These are phyloP conservation scores for Hypoxylon fragiforme DNA, from an alignment of 495 filamentous ascomycete genomes.

Conservation along the genomic window DNA sequence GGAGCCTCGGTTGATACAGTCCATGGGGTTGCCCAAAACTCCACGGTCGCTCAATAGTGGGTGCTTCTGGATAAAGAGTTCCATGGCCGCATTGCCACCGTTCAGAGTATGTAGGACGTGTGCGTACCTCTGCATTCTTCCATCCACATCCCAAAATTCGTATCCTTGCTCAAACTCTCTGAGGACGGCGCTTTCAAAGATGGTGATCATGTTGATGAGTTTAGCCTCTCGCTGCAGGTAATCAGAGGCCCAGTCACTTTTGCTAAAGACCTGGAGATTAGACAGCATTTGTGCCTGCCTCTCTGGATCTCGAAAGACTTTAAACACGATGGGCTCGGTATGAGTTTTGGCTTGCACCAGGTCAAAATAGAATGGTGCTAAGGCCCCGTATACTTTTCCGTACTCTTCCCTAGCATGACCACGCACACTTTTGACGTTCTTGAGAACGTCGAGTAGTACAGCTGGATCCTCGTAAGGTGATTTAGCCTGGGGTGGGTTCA, in stretches of 20 bases:
- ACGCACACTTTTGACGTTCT: conserved; percentile 72
- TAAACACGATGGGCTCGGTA: conserved; percentile 80
- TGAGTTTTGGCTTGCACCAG: conserved; percentile 72
- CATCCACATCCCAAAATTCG: conserved; percentile 86
- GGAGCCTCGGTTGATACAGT: conserved; percentile 73
- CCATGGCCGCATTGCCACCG: conserved; percentile 74
- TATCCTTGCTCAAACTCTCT: conserved; percentile 91
- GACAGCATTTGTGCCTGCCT: conserved; percentile 86
- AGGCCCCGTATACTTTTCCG: conserved; percentile 82
- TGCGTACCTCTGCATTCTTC: conserved; percentile 84
- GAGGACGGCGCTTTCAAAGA: conserved; percentile 89
- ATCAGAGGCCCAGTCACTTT: conserved; percentile 76
- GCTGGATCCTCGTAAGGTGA: conserved; percentile 56
- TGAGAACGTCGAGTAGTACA: conserved; percentile 66
- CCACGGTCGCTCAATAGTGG: conserved; percentile 75
- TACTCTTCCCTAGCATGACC: conserved; percentile 89
- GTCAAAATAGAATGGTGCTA: conserved; percentile 87
- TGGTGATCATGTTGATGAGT: conserved; percentile 70
- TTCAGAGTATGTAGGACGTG: conserved; percentile 82
- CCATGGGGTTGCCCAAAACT: conserved; percentile 73
- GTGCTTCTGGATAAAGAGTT: conserved; percentile 86
- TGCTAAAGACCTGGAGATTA: conserved; percentile 75
- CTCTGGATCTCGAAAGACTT: conserved; percentile 81
- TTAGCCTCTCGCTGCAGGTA: conserved; percentile 70
- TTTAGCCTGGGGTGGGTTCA: conserved; percentile 40